Percentiles rank a stretch among this genome's conserved stretches.
Evolutionary conservation across 2,329 filamentous ascomycete genomes (phyloP).

Genomic region (Diaporthe sp.): DNA sequence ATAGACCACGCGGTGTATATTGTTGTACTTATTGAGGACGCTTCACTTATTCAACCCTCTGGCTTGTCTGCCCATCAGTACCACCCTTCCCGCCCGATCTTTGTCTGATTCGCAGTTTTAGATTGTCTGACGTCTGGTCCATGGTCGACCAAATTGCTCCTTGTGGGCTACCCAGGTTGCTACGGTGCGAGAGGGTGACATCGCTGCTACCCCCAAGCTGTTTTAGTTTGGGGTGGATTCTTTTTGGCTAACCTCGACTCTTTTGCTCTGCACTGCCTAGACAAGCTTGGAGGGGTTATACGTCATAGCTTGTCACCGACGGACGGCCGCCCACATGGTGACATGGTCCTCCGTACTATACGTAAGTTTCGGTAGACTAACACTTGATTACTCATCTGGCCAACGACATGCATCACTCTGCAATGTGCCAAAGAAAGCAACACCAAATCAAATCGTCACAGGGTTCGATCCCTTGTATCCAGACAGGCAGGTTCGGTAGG

Average conservation of each 20-base stretch:
- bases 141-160: not conserved
- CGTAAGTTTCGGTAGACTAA: not conserved
- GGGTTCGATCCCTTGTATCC: not conserved
- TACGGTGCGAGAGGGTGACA: not conserved
- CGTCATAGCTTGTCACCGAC: not conserved
- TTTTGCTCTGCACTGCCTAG: not conserved
- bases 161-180: not conserved
- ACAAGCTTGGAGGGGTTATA: slow-evolving; percentile 8
- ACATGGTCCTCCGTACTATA: not conserved
- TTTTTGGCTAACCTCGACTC: not conserved
- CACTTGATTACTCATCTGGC: slow-evolving; percentile 11
- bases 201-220: not conserved
- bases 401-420: slow-evolving; percentile 15
- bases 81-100: not conserved
- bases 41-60: not conserved
- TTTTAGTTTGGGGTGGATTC: not conserved
- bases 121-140: not conserved
- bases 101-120: not conserved
- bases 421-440: not conserved
- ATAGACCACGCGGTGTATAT: not conserved
- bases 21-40: not conserved
- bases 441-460: not conserved
- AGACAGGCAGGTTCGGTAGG: not conserved
- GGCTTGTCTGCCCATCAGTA: not conserved
- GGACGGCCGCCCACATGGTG: not conserved